These are phyloP conservation scores for Pythium scleroteichum DNA, from an alignment of 352 stramenopile species.

Conservation along the genomic window DNA sequence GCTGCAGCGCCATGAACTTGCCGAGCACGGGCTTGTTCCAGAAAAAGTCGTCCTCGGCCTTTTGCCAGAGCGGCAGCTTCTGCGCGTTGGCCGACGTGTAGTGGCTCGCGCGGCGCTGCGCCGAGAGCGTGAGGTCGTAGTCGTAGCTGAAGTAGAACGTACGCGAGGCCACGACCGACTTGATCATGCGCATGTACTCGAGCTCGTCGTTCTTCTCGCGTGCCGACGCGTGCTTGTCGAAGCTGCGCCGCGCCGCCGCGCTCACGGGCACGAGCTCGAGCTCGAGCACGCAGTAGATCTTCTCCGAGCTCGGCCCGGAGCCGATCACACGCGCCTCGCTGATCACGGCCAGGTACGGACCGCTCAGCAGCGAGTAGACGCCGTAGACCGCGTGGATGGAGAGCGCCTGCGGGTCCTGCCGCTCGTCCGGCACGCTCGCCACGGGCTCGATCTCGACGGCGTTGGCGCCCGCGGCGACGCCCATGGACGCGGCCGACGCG, in stretches of 20 bases:
- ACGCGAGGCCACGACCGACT: constrained; percentile 42
- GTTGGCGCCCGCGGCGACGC: constrained; percentile 8
- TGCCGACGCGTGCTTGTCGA: constrained; percentile 52
- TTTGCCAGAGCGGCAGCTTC: constrained; percentile 47
- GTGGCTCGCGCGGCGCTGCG: constrained; percentile 42
- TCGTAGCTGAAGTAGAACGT: constrained; percentile 78
- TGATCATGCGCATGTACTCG: constrained; percentile 60
- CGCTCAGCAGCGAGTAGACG: constrained; percentile 63
- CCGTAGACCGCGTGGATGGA: constrained; percentile 62
- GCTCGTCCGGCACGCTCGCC: constrained; percentile 44
- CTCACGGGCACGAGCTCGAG: constrained; percentile 56
- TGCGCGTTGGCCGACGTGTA: constrained; percentile 29
- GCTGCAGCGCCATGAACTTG: constrained; percentile 48
- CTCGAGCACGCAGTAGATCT: constrained; percentile 61
- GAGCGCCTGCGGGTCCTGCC: constrained; percentile 33
- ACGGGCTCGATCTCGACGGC: constrained; percentile 48
- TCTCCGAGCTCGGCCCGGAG: constrained; percentile 54
- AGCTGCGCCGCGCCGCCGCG: constrained; percentile 45
- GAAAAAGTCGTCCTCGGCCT: constrained; percentile 90
- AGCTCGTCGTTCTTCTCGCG: constrained; percentile 60
- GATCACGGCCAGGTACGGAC: constrained; percentile 55
- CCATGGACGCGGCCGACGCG: not conserved
- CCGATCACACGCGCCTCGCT: constrained; percentile 61
- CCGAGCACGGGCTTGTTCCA: constrained; percentile 87
- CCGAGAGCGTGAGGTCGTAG: constrained; percentile 64